A percentile compares a stretch with the other conserved stretches of the same genome.
phyloP scores from a whole-genome alignment of 768 basidiomycete species.

The Russula emetica region DNA sequence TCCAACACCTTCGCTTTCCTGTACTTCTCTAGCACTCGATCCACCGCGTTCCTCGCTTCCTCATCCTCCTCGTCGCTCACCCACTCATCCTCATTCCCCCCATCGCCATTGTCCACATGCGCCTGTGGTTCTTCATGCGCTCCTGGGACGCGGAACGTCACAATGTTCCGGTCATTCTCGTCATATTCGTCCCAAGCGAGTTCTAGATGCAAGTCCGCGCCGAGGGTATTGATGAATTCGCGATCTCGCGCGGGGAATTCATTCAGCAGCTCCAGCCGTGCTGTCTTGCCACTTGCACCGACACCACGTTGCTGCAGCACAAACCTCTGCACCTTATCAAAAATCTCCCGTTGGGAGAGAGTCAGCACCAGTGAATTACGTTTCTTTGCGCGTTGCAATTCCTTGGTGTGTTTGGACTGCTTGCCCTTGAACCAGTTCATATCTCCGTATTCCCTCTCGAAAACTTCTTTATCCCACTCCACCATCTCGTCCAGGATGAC shows the following conservation, averaged over 20 bases:
- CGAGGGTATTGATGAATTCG: slow-evolving; percentile 70
- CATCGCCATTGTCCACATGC: slow-evolving; percentile 39
- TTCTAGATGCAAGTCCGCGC: slow-evolving; percentile 69
- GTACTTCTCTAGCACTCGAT: slow-evolving; percentile 84
- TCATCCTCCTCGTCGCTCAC: slow-evolving; percentile 57
- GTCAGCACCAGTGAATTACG: slow-evolving; percentile 57
- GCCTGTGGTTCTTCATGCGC: slow-evolving; percentile 36
- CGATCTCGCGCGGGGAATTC: slow-evolving; percentile 76
- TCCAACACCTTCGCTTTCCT: slow-evolving; percentile 74
- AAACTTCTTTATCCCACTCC: slow-evolving; percentile 82
- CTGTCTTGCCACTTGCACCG: slow-evolving; percentile 35
- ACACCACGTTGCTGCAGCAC: slow-evolving; percentile 47
- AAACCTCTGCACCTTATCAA: slow-evolving; percentile 74
- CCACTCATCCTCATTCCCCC: slow-evolving; percentile 32
- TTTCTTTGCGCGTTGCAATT: slow-evolving; percentile 57
- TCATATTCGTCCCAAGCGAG: slow-evolving; percentile 94
- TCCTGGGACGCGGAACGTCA: slow-evolving; percentile 61
- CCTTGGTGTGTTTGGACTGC: slow-evolving; percentile 66
- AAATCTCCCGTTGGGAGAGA: slow-evolving; percentile 66
- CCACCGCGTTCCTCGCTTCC: slow-evolving; percentile 68
- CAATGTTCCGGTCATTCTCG: slow-evolving; percentile 71
- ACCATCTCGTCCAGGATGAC: slow-evolving; percentile 85
- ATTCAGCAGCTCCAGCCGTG: slow-evolving; percentile 66
- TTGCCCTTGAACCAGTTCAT: slow-evolving; percentile 93
- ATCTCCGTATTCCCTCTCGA: slow-evolving; percentile 88